Base-by-base conservation (phyloP, 2,329 filamentous ascomycete genomes). In the Scedosporium dehoogii region DNA sequence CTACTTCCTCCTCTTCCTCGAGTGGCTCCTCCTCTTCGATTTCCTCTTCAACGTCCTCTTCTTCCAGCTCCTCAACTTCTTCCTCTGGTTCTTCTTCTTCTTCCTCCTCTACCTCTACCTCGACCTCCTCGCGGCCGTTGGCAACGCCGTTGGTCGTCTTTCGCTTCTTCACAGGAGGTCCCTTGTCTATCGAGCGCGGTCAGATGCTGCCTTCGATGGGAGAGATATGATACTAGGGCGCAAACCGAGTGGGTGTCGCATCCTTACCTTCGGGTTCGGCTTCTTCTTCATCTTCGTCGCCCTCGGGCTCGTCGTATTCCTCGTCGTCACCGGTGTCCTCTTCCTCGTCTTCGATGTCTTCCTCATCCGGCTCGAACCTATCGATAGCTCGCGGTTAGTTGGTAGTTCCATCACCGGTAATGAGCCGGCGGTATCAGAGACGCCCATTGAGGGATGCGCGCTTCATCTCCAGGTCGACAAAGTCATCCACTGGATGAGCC, bases 101-200 rank as follows among this genome's bases (percentile, higher is more conserved):
- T 12, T 74, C 73, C 1, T 74, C 73, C 0, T 73, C 74, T 9
- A 33, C 29, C 4, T 68, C 70, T 1, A 71, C 72, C 21, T 68
- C 71, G 23, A 68, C 70, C n/a, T 69, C 74, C 16, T 67, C 69
- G 53, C 69, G 69, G 57, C 70, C 69, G 21, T 65, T 69, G 23
- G 64, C 65, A 10, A 70, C 67, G 27, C 70, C 70, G 25, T 72
- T 68, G 62, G 67, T 71, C 27, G 77, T 80, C 76, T 81, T 82
- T 68, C 75, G 76, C 73, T 81, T 81, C 75, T 82, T 82, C 63
- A 76, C 76, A 44, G 80, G 80, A 58, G 78, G 79, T 61, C 75
- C 74, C 64, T 74, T 70, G 61, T 71, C 73, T 77, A 65, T 9
- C 29, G 1, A 21, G 16, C 53, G 53, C 6, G 29, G 27, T 41